These are phyloP conservation scores for Ephemerocybe angulata DNA, from an alignment of 768 basidiomycete species.

Conservation along the genomic window DNA sequence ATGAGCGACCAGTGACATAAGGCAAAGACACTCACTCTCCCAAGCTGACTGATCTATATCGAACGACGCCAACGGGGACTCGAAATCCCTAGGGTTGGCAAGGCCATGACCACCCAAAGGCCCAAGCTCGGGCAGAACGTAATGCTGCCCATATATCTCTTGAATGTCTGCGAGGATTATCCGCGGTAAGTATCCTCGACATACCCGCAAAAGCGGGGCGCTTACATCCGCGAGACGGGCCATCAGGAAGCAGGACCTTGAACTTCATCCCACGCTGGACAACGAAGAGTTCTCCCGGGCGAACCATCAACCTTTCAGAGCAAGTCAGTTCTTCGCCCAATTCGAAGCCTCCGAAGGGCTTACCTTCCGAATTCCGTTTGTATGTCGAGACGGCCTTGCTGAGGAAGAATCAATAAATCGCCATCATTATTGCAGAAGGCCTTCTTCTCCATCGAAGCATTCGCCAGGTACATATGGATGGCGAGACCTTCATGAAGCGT, in stretches of 20 bases:
- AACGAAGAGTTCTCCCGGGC: slow-evolving; percentile 61
- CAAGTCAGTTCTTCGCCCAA: background rate
- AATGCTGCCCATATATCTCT: slow-evolving; percentile 63
- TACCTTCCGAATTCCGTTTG: slow-evolving; percentile 69
- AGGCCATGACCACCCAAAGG: slow-evolving; percentile 64
- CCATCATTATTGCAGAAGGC: slow-evolving; percentile 65
- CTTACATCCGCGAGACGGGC: slow-evolving; percentile 60
- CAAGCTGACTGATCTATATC: slow-evolving; percentile 61
- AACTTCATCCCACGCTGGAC: slow-evolving; percentile 66
- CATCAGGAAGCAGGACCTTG: slow-evolving; percentile 58
- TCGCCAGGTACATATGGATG: slow-evolving; percentile 59
- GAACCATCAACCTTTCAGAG: slow-evolving; percentile 49
- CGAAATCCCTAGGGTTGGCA: slow-evolving; percentile 65
- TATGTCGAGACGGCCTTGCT: slow-evolving; percentile 62
- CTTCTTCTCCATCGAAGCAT: slow-evolving; percentile 54
- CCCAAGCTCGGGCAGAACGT: slow-evolving; percentile 60
- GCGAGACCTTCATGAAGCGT: slow-evolving; percentile 62
- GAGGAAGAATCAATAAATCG: slow-evolving; percentile 64
- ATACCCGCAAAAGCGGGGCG: background rate
- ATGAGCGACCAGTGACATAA: background rate
- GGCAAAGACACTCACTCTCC: slow-evolving; percentile 40
- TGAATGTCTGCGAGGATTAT: slow-evolving; percentile 44
- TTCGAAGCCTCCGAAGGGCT: slow-evolving; percentile 16
- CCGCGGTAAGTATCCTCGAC: background rate
- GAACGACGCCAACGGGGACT: slow-evolving; percentile 59